Evolutionary conservation across 495 filamentous ascomycete species (phyloP).

Genomic region (Penicillium coffeae): DNA sequence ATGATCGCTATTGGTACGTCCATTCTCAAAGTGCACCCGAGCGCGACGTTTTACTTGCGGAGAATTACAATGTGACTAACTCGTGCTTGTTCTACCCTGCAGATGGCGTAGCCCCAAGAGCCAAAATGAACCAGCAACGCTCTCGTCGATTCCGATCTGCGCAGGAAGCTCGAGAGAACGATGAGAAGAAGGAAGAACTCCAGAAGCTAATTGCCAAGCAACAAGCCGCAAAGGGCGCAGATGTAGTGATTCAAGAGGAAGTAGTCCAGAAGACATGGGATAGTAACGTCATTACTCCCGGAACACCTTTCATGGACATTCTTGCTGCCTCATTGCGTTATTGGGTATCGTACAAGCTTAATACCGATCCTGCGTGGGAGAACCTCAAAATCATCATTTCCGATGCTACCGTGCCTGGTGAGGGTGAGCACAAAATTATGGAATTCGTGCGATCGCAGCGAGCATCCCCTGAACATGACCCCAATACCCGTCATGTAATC

Average conservation of each 20-base stretch:
- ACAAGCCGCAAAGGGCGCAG: slow-evolving; percentile 52
- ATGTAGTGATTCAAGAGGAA: slow-evolving; percentile 58
- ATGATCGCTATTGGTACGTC: slow-evolving; percentile 95
- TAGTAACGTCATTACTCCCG: slow-evolving; percentile 93
- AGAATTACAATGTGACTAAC: slow-evolving; percentile 5
- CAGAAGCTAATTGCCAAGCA: slow-evolving; percentile 71
- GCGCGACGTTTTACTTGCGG: background rate
- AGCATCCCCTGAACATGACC: slow-evolving; percentile 82
- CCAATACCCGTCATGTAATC: slow-evolving; percentile 94
- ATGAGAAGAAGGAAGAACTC: slow-evolving; percentile 84
- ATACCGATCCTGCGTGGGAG: slow-evolving; percentile 94
- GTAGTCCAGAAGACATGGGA: slow-evolving; percentile 92
- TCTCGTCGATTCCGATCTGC: slow-evolving; percentile 88
- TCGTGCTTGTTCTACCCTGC: background rate
- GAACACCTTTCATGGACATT: slow-evolving; percentile 98
- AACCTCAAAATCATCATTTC: slow-evolving; percentile 96
- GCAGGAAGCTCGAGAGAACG: slow-evolving; percentile 90
- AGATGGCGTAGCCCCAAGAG: slow-evolving; percentile 92
- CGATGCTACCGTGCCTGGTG: slow-evolving; percentile 93
- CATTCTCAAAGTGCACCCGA: slow-evolving; percentile 1
- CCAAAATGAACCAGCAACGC: slow-evolving; percentile 98
- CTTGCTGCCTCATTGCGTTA: slow-evolving; percentile 88
- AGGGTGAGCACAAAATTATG: slow-evolving; percentile 99
- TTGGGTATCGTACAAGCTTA: slow-evolving; percentile 95
- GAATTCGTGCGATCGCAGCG: slow-evolving; percentile 94